These are phyloP conservation scores for Tetragonia tetragonoides DNA, from an alignment of 148 eudicot genomes.

Conservation along the genomic window DNA sequence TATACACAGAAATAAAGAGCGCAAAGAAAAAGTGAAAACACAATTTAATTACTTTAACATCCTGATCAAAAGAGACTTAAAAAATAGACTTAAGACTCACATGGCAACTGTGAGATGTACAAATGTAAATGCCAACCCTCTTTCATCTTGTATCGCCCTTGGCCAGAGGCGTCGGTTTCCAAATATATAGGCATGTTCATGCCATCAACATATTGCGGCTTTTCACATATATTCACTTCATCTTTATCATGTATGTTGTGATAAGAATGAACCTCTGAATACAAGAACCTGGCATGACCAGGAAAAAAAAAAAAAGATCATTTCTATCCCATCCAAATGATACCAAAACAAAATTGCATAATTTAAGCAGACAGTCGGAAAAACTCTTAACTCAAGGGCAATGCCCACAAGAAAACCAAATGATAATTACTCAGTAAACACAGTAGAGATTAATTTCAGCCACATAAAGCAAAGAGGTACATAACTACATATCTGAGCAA, in stretches of 20 bases:
- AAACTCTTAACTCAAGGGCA: not conserved
- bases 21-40: not conserved
- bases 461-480: not conserved
- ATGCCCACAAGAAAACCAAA: not conserved
- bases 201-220: conserved; percentile 28
- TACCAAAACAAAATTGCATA: not conserved
- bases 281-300: conserved; percentile 58
- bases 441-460: not conserved
- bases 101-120: conserved; percentile 90
- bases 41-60: not conserved
- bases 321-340: not conserved
- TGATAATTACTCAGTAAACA: not conserved
- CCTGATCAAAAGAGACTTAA: not conserved
- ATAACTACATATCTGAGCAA: not conserved
- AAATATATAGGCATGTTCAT: conserved; percentile 38
- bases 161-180: conserved; percentile 38
- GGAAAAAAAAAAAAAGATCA: no score
- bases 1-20: conserved; percentile 14
- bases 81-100: conserved; percentile 39
- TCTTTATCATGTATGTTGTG: conserved; percentile 15
- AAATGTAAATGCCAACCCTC: conserved; percentile 77
- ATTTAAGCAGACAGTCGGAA: not conserved
- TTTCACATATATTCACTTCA: conserved; percentile 22
- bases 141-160: conserved; percentile 52
- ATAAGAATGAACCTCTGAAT: conserved; percentile 48